Evolutionary conservation across 352 stramenopile genomes (phyloP).

Genomic region (Globisporangium recalcitrans): DNA sequence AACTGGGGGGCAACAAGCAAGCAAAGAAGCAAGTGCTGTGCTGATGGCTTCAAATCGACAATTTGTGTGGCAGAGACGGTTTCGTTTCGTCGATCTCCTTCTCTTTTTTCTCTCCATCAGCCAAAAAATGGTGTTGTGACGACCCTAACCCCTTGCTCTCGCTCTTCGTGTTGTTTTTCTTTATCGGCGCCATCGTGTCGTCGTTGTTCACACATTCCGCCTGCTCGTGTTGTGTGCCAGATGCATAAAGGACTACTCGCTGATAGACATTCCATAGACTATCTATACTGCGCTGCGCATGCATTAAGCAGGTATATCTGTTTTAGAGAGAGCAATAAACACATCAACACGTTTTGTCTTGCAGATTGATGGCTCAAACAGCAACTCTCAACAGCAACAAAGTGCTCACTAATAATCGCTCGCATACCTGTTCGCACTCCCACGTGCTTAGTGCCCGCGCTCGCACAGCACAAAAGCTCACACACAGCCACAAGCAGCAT

Average conservation of each 20-base stretch:
- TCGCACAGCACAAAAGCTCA: too few species aligned
- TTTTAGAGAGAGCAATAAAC: neutral
- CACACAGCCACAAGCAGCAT: slow-evolving; percentile 19
- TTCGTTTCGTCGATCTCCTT: neutral
- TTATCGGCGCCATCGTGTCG: neutral
- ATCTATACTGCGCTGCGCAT: too few species aligned
- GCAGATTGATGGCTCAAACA: too few species aligned
- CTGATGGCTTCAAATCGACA: neutral
- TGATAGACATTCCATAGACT: neutral
- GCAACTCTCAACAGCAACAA: neutral
- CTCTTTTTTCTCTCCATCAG: neutral
- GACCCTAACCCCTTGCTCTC: neutral
- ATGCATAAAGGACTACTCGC: neutral
- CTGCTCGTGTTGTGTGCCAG: neutral
- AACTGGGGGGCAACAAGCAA: neutral
- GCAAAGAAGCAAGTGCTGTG: neutral
- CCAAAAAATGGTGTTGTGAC: neutral
- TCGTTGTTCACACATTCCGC: neutral
- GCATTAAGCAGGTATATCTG: too few species aligned
- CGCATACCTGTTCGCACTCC: neutral
- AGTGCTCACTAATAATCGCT: too few species aligned
- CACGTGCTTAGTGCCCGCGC: too few species aligned
- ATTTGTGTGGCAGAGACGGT: neutral
- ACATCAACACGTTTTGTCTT: too few species aligned
- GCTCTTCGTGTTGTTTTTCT: slow-evolving; percentile 4